A percentile compares a stretch with the other conserved stretches of the same genome.
Conservation (phyloP, 768 basidiomycete genomes). For the Phylloporus rhodoxanthus region DNA sequence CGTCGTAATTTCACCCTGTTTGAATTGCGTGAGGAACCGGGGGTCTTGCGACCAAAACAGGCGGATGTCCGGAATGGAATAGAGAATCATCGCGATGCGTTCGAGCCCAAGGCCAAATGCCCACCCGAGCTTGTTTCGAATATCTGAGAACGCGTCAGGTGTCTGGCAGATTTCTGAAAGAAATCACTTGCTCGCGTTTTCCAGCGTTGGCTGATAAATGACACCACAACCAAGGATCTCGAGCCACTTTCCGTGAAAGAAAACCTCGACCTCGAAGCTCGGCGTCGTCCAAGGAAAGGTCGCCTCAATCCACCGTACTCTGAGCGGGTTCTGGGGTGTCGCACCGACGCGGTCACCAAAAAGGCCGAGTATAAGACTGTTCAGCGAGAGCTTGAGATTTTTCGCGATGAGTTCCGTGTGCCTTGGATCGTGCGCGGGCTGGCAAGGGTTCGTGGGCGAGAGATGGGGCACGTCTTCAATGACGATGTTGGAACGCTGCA, state of each 20-base stretch:
- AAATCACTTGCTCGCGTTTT: conserved; percentile 67
- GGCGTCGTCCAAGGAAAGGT: conserved; percentile 98
- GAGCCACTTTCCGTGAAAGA: conserved; percentile 94
- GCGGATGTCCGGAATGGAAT: conserved; percentile 94
- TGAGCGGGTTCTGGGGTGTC: conserved; percentile 61
- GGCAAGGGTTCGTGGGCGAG: conserved; percentile 72
- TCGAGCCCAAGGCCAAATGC: conserved; percentile 97
- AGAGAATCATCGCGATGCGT: conserved; percentile 96
- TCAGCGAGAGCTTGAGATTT: conserved; percentile 87
- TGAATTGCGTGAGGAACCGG: conserved; percentile 86
- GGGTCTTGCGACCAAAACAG: conserved; percentile 92
- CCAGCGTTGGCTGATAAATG: conserved; percentile 80
- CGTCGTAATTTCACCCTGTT: conserved; percentile 62
- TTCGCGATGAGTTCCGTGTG: conserved; percentile 69
- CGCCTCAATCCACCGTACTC: conserved; percentile 95
- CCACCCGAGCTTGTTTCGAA: conserved; percentile 87
- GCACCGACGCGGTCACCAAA: conserved; percentile 60
- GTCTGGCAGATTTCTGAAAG: background rate
- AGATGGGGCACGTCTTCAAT: conserved; percentile 83
- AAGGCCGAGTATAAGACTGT: conserved; percentile 73
- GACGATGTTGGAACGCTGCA: conserved; percentile 69
- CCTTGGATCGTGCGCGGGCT: conserved; percentile 67
- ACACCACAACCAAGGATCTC: conserved; percentile 95
- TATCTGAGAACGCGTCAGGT: conserved; percentile 40
- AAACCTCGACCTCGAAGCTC: conserved; percentile 96